Conservation (phyloP, 1,139 yeast species). For the Hyphopichia wangnamkhiaoensis region DNA sequence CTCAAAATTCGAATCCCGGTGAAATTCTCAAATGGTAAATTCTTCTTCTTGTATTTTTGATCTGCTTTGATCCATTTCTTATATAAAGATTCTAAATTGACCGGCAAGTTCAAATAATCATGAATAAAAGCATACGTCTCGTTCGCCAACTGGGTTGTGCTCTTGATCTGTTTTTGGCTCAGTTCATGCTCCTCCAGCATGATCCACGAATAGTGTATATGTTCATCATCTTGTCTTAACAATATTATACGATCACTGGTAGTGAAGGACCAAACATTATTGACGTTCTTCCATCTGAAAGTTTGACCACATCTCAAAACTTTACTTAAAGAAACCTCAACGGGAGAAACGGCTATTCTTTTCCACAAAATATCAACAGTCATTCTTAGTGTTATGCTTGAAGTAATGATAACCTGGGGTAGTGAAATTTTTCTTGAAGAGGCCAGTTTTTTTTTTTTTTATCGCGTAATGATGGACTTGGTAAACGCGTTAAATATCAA, state of each 20-base stretch:
- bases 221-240: constrained; percentile 46
- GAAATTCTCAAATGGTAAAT: constrained; percentile 43
- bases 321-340: constrained; percentile 61
- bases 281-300: constrained; percentile 66
- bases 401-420: too few relatives aligned
- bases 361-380: constrained; percentile 19
- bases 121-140: constrained; percentile 49
- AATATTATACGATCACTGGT: constrained; percentile 49
- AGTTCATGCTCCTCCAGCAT: constrained; percentile 15
- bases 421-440: too few relatives aligned
- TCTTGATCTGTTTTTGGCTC: too few relatives aligned
- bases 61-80: constrained; percentile 64
- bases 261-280: constrained; percentile 63
- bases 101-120: constrained; percentile 71
- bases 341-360: constrained; percentile 20
- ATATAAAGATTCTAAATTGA: constrained; percentile 56
- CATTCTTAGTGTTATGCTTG: too few relatives aligned
- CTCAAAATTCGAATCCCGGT: constrained; percentile 80
- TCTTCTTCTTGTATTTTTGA: constrained; percentile 36
- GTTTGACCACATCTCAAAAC: constrained; percentile 91
- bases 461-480: too few relatives aligned
- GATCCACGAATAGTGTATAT: constrained; percentile 32
- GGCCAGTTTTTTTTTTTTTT: too few relatives aligned
- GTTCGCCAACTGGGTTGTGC: constrained; percentile 6
- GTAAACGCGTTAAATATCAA: too few relatives aligned